Evolutionary conservation across 305 asterid genomes (phyloP), one percentile per base, ranked within the genome.

Genomic region (Fraxinus dipetala): DNA sequence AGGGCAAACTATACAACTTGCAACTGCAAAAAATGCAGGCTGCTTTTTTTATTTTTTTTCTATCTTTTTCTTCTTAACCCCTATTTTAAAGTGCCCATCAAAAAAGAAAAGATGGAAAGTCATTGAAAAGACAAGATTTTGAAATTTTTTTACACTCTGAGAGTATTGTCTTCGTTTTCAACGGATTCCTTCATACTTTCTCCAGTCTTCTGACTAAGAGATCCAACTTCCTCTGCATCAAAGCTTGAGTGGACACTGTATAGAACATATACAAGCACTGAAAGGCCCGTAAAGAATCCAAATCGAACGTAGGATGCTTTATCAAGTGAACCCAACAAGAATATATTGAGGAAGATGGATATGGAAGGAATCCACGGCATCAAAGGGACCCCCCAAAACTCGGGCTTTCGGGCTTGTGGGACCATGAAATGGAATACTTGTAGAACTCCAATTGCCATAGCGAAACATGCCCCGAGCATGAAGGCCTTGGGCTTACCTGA

Each of bases 311-410:
- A 95, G 4, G 97, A 93, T 0, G 90, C 91, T 77, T 82, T 84
- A 31, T 89, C 90, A n/a, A 93, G 91, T 16, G 93, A 84, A 1
- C 98, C 98, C 85, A 95, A 79, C 89, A 95, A 77, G 90, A 95
- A 95, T 84, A 95, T 91, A 87, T 93, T 92, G 51, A 95, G 99
- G 78, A 91, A 93, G 84, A 95, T 91, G 79, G 99, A 95, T 36
- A 87, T 54, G 80, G 94, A 91, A 65, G 99, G 99, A 31, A 93
- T 90, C 98, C 98, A 95, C 24, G 98, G 98, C 98, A 95, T 95
- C 73, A 93, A 31, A 0, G 98, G 99, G 82, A 95, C 98, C 38
- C 98, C 97, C 99, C 99, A 95, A 54, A 90, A 87, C 88, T 93
- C 97, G 1, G 99, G 99, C 84, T 90, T 91, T 63, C 90, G 88